Evolutionary conservation across 441 rosid genomes (phyloP), one percentile per base, ranked within the genome.

Genomic region (Euphorbia schlechtendalii): DNA sequence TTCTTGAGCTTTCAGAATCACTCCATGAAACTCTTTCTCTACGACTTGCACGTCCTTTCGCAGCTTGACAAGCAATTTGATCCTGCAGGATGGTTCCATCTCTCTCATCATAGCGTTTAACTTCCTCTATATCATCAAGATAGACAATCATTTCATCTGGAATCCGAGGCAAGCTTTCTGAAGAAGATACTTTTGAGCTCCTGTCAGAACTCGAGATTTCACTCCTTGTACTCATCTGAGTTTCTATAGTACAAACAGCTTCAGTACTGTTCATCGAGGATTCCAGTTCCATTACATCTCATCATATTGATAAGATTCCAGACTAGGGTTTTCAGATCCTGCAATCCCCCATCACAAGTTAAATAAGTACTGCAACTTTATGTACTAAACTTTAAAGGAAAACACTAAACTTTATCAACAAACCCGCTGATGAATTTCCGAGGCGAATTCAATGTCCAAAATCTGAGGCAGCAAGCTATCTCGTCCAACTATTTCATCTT

Each of bases 101-200:
- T 41, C 65, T 67, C 10, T 49, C 9, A 22, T 24, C 32, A n/a
- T 79, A 56, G 54, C 77, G 76, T 52, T 57, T 71, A 53, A 83
- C 60, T 74, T 87, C 94, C 70, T 78, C 85, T 56, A 83, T 61
- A 46, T 82, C 86, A 18, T 83, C 85, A 6, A 83, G 76, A 61
- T 79, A 83, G 30, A 79, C 77, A n/a, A 83, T 69, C 64, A 62
- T 71, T 51, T 77, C 79, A 17, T 70, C 83, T 0, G 51, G 60
- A 61, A 77, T 61, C 61, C 63, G 82, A 27, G 79, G 71, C 49
- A 69, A 70, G 73, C 78, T 74, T 68, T 78, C 85, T 10, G 81
- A 64, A 40, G 84, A 78, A 18, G 86, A 76, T 40, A 77, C 61
- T 65, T 66, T 60, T 5, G 43, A 24, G 46, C 28, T 61, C 1